Evolutionary conservation across 2,329 filamentous ascomycete genomes (phyloP).

Genomic region (Cordyceps pruinosa): DNA sequence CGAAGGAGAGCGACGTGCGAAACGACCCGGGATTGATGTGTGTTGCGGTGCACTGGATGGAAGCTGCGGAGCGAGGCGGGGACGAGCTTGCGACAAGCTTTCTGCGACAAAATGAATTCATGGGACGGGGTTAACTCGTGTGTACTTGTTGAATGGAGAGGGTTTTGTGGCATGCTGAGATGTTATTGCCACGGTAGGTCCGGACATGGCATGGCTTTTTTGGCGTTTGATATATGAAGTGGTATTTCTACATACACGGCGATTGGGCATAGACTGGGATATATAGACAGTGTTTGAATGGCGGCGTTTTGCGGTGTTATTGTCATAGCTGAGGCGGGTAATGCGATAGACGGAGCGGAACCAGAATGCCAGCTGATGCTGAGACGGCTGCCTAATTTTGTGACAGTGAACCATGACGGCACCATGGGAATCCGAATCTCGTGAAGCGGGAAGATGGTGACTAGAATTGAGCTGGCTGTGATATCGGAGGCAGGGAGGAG

Average conservation of each 20-base stretch:
- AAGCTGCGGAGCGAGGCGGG: constrained; percentile 75
- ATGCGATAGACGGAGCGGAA: no score
- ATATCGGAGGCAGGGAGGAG: no score
- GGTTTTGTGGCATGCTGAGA: not conserved
- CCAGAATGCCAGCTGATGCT: no score
- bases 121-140: constrained; percentile 23
- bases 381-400: no score
- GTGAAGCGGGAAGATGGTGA: not conserved
- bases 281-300: constrained; percentile 8
- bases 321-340: not conserved
- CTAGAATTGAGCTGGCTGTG: no score
- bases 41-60: constrained; percentile 96
- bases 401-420: no score
- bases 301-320: not conserved
- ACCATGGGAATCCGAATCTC: not conserved
- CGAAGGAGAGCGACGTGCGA: constrained; percentile 44
- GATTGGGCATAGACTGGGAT: constrained; percentile 4
- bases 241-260: not conserved
- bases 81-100: constrained; percentile 80
- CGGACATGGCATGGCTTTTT: not conserved
- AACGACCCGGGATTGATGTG: constrained; percentile 88
- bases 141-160: not conserved
- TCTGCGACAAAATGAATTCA: constrained; percentile 58
- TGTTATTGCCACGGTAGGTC: not conserved
- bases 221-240: not conserved